Evolutionary conservation across 2,329 filamentous ascomycete genomes (phyloP), one percentile per base, ranked within the genome.

Genomic region (Hymenoscyphus albidus): DNA sequence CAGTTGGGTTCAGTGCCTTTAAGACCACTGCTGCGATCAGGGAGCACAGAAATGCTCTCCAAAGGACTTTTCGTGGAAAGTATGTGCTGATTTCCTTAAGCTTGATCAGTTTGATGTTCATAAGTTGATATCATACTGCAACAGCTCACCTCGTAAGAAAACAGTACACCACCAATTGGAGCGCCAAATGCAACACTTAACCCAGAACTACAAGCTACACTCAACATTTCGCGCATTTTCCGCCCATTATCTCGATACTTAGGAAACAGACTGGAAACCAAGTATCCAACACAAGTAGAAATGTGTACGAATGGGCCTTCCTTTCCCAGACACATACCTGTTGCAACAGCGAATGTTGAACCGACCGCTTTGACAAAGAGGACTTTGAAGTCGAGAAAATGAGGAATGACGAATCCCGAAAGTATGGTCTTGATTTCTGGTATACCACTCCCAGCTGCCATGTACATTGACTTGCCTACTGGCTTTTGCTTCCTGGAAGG

Each of bases 281-380:
- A 76, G 68, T 84, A 81, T 7, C 83, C 83, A 0, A 84, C 80
- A 68, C 83, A 86, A 1, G 84, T 84, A 0, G 82, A 83, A 42
- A 87, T 86, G 72, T 87, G 84, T 1, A 87, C 83, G 67, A 87
- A 86, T 0, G 84, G 84, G 0, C 85, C 84, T 78, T 87, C 84
- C 75, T 87, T 87, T 0, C 85, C 85, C 4, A 87, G 74, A 69
- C 82, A 85, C 82, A 87, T 83, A 14, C 83, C 83, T 0, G 83
- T 84, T 0, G 83, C 79, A 1, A 87, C 84, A 0, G 84, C 84
- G 68, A 87, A 85, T 5, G 82, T 76, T 1, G 83, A 80, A 12
- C 84, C 84, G n/a, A 86, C 76, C 1, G 81, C 83, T 76, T 87
- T 87, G 64, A 85, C 80, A 14, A 82, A 59, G 3, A 87, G 75